Conservation (phyloP, 225 moss, liverwort and hornwort genomes). For the Pleurozium schreberi region DNA sequence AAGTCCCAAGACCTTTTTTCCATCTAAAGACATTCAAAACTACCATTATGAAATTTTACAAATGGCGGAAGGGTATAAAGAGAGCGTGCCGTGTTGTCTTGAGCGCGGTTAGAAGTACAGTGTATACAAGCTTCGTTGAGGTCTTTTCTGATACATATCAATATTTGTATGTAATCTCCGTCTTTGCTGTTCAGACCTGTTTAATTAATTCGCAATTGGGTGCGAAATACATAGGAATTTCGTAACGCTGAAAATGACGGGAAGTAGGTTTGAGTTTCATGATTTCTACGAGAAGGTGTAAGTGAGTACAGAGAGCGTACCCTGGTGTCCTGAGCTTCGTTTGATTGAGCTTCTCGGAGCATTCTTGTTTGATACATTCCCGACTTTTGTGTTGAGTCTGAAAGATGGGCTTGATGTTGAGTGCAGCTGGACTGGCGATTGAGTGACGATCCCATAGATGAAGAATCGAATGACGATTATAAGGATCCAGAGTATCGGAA, state of each 20-base stretch:
- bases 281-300: neutral
- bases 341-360: neutral
- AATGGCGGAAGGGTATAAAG: neutral
- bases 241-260: neutral
- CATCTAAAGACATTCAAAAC: neutral
- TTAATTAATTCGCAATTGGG: neutral
- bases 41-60: neutral
- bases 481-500: constrained; percentile 52
- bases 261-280: neutral
- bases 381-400: neutral
- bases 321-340: neutral
- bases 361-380: neutral
- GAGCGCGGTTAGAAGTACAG: neutral
- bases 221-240: neutral
- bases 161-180: neutral
- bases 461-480: constrained; percentile 45
- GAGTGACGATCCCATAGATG: constrained; percentile 67
- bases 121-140: neutral
- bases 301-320: neutral
- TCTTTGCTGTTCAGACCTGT: neutral
- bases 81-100: neutral
- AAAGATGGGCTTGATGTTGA: neutral
- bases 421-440: constrained; percentile 96
- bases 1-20: too few relatives aligned
- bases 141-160: neutral